Evolutionary conservation across 208 protist genomes (phyloP), one percentile per base, ranked within the genome.

Genomic region (Novymonas esmeraldas): DNA sequence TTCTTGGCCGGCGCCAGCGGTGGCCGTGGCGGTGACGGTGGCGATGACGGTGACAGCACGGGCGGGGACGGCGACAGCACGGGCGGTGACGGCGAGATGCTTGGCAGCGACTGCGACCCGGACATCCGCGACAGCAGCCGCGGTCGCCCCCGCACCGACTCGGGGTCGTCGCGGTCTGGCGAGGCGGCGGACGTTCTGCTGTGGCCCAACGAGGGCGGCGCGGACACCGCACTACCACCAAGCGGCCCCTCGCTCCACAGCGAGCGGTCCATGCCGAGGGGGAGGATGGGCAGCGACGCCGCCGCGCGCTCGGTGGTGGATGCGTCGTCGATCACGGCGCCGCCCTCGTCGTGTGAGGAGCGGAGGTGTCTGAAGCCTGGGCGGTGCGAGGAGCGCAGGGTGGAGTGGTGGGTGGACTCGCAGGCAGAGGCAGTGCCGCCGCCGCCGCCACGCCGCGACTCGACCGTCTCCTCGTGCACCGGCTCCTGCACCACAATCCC

Each of bases 401-500:
- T 50, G 39, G 66, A 64, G 33, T 20, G 57, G 20, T 44, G 57
- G 31, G 48, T 38, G 38, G 66, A 72, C 1, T 41, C 33, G 16
- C 14, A 34, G 29, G 9, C 67, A 6, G 58, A 60, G 41, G 24
- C 42, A 41, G 31, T 42, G 64, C 26, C 45, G 26, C 11, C 28
- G 55, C 20, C 20, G 42, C 54, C 28, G 41, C 7, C n/a, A 6
- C 45, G 45, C 29, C 16, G n/a, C 58, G 18, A 10, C 58, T 3
- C 6, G 18, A 9, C 11, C 22, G 59, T 60, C 54, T 64, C 69
- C 54, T 64, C 69, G 34, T 75, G 46, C 41, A 75, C 69, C 42
- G 69, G 69, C 60, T 63, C 61, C 51, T 63, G 61, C 52, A 75
- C 54, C 13, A 64, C 54, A n/a, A 75, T 69, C 16, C 69, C 61